Conservation (phyloP, 148 eudicot species). For the Cornus suecica region DNA sequence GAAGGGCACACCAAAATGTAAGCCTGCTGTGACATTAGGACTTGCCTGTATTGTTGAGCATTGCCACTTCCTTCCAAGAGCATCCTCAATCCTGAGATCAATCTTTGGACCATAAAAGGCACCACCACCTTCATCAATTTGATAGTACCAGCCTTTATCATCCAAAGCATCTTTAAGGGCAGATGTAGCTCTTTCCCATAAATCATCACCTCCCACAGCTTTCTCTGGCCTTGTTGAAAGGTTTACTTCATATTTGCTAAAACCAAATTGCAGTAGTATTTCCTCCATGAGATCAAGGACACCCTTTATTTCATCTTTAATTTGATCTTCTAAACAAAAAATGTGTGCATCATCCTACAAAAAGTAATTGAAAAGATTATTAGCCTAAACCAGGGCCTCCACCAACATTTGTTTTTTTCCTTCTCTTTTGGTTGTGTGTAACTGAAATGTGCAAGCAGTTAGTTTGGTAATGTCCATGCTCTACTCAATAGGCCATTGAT, state of each 20-base stretch:
- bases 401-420: not conserved
- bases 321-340: slow-evolving; percentile 93
- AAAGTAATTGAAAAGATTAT: slow-evolving; percentile 2
- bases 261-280: slow-evolving; percentile 87
- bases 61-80: slow-evolving; percentile 99
- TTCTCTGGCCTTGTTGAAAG: slow-evolving; percentile 94
- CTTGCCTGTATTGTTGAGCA: slow-evolving; percentile 93
- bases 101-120: slow-evolving; percentile 99
- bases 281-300: slow-evolving; percentile 92
- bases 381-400: not conserved
- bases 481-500: not conserved
- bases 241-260: slow-evolving; percentile 88
- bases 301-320: slow-evolving; percentile 90
- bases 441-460: not conserved
- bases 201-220: slow-evolving; percentile 90
- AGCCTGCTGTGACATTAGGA: not conserved
- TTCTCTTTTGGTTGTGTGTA: not conserved
- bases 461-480: too few species aligned
- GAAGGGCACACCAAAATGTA: not conserved
- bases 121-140: slow-evolving; percentile 96
- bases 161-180: slow-evolving; percentile 87
- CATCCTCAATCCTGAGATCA: slow-evolving; percentile 99
- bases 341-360: slow-evolving; percentile 96
- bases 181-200: slow-evolving; percentile 90
- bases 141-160: slow-evolving; percentile 96